Evolutionary conservation across 495 filamentous ascomycete species (phyloP).

Genomic region (Echria macrotheca): DNA sequence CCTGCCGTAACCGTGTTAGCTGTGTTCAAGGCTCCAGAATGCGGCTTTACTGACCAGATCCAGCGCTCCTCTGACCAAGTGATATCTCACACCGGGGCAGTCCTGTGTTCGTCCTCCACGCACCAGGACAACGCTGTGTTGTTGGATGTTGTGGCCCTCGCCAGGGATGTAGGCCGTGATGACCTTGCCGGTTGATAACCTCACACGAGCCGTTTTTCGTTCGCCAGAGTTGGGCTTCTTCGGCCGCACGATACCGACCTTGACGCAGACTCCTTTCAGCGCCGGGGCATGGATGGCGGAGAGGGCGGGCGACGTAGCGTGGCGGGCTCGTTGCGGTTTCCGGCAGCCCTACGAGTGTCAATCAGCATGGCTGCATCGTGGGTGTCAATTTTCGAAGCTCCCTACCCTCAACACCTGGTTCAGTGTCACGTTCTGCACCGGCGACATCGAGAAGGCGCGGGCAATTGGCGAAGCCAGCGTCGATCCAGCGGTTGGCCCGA

Average conservation of each 20-base stretch:
- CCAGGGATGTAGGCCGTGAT: constrained; percentile 91
- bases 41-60: constrained; percentile 69
- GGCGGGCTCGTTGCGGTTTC: constrained; percentile 66
- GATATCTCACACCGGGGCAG: constrained; percentile 97
- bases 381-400: constrained; percentile 4
- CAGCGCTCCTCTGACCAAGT: constrained; percentile 82
- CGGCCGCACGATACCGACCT: constrained; percentile 84
- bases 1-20: constrained; percentile 44
- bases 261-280: constrained; percentile 92
- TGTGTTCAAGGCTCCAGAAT: not conserved
- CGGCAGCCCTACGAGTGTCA: constrained; percentile 62
- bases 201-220: constrained; percentile 82
- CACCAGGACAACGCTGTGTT: constrained; percentile 94
- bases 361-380: not conserved
- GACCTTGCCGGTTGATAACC: constrained; percentile 79
- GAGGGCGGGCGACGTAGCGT: constrained; percentile 80
- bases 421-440: constrained; percentile 49
- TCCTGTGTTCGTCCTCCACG: constrained; percentile 88
- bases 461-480: constrained; percentile 1
- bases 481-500: not conserved
- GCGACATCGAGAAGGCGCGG: constrained; percentile 46
- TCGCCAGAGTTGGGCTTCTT: constrained; percentile 99
- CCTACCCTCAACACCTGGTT: constrained; percentile 54
- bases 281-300: constrained; percentile 59
- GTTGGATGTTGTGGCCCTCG: constrained; percentile 97